Evolutionary conservation across 768 basidiomycete species (phyloP).

Genomic region (Mycena filopes): DNA sequence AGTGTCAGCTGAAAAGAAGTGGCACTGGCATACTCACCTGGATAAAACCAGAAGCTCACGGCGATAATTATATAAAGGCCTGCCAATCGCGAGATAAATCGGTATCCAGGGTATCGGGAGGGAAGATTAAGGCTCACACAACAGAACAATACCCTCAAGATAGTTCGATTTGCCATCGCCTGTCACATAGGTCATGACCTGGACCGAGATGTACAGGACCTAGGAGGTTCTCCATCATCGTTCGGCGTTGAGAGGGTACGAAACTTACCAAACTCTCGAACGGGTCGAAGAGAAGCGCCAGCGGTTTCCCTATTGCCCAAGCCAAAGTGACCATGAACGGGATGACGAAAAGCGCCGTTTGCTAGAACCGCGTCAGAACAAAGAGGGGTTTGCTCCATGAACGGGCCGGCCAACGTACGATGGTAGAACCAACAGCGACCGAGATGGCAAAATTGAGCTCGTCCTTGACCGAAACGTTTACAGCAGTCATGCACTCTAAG

Average conservation of each 20-base stretch:
- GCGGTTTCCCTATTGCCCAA: slow-evolving; percentile 84
- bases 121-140: slow-evolving; percentile 50
- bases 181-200: slow-evolving; percentile 88
- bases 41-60: slow-evolving; percentile 79
- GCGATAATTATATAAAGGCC: slow-evolving; percentile 79
- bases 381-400: neutral
- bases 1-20: slow-evolving; percentile 32
- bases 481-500: slow-evolving; percentile 86
- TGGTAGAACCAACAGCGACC: slow-evolving; percentile 84
- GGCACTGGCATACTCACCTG: slow-evolving; percentile 46
- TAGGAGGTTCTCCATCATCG: slow-evolving; percentile 28
- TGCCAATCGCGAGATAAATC: slow-evolving; percentile 34
- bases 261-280: slow-evolving; percentile 71
- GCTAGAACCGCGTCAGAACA: slow-evolving; percentile 50
- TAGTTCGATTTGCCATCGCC: slow-evolving; percentile 92
- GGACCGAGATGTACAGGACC: slow-evolving; percentile 66
- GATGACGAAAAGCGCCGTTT: slow-evolving; percentile 78
- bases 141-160: slow-evolving; percentile 87
- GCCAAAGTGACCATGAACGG: slow-evolving; percentile 82
- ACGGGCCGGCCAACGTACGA: slow-evolving; percentile 56
- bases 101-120: too few species aligned
- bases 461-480: slow-evolving; percentile 88
- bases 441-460: slow-evolving; percentile 86
- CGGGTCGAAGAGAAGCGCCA: slow-evolving; percentile 87
- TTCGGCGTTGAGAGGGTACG: slow-evolving; percentile 36